Evolutionary conservation across 495 filamentous ascomycete species (phyloP).

Genomic region (Bryoglossum gracile): DNA sequence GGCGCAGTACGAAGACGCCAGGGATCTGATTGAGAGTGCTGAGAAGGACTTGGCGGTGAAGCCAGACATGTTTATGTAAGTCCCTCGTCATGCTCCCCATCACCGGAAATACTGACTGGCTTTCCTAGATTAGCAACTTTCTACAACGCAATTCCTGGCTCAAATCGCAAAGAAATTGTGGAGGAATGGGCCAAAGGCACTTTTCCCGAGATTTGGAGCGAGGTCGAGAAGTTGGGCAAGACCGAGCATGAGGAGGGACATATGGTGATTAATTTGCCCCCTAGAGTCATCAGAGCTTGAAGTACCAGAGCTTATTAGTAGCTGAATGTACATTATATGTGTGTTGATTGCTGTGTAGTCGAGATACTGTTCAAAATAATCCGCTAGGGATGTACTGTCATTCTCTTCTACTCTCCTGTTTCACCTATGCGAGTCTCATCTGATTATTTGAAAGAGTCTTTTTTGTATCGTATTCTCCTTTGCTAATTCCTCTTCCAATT

Average conservation of each 20-base stretch:
- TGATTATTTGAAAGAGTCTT: too few relatives aligned
- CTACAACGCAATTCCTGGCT: slow-evolving; percentile 60
- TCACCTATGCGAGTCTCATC: too few relatives aligned
- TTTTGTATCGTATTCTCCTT: too few relatives aligned
- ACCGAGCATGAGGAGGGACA: slow-evolving; percentile 32
- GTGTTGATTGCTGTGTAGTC: too few relatives aligned
- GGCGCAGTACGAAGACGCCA: slow-evolving; percentile 56
- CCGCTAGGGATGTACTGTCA: too few relatives aligned
- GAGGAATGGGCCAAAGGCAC: slow-evolving; percentile 60
- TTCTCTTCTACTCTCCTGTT: too few relatives aligned
- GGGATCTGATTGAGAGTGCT: slow-evolving; percentile 54
- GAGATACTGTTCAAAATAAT: too few relatives aligned
- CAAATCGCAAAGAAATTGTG: slow-evolving; percentile 55
- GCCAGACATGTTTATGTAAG: slow-evolving; percentile 66
- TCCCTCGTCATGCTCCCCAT: background rate
- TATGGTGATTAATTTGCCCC: slow-evolving; percentile 21
- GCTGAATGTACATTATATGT: too few relatives aligned
- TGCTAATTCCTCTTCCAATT: too few relatives aligned
- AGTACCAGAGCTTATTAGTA: too few relatives aligned
- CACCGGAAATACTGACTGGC: background rate
- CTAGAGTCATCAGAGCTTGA: slow-evolving; percentile 35
- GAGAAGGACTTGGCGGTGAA: slow-evolving; percentile 54
- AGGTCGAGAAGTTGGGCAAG: slow-evolving; percentile 44
- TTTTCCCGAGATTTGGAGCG: slow-evolving; percentile 62
- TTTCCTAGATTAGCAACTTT: slow-evolving; percentile 55